Percentiles rank a stretch among this genome's conserved stretches.
Evolutionary conservation across 2,329 filamentous ascomycete genomes (phyloP).

Genomic region (Diaporthe ilicicola): DNA sequence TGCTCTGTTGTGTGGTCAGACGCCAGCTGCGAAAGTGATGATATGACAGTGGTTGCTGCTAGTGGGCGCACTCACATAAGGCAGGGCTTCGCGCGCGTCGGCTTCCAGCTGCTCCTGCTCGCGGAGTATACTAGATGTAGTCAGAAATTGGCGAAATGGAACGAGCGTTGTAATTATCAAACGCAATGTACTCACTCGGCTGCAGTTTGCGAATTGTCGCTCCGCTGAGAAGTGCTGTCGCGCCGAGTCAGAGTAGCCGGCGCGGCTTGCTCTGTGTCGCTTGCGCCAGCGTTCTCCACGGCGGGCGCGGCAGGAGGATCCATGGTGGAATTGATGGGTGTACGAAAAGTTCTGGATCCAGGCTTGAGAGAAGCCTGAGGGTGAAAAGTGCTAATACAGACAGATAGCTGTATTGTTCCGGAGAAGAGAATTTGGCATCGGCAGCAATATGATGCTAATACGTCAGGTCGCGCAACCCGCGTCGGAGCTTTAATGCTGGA

Average conservation of each 20-base stretch:
- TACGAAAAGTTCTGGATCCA: background rate
- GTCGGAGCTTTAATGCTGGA: conserved; percentile 6
- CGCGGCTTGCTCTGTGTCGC: conserved; percentile 47
- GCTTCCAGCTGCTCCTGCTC: conserved; percentile 90
- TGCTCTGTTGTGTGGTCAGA: conserved; percentile 68
- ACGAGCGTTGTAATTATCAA: too few relatives aligned
- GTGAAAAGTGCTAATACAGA: background rate
- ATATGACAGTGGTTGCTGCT: background rate
- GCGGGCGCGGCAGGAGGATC: conserved; percentile 46
- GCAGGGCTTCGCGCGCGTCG: conserved; percentile 92
- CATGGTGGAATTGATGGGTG: conserved; percentile 38
- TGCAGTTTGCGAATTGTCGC: conserved; percentile 75
- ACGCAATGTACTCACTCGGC: conserved; percentile 63
- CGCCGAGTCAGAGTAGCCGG: conserved; percentile 50
- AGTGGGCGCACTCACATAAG: conserved; percentile 71
- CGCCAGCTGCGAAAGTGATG: background rate
- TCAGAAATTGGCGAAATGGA: background rate
- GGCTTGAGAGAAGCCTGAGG: too few relatives aligned
- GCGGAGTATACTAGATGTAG: conserved; percentile 75
- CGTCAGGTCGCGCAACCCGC: conserved; percentile 17
- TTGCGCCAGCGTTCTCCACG: conserved; percentile 37
- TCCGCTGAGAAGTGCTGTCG: conserved; percentile 69
- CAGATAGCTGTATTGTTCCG: background rate
- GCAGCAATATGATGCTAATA: background rate
- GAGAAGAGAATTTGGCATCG: background rate